Evolutionary conservation across 768 basidiomycete genomes (phyloP).

Genomic region (Mycena haematopus): DNA sequence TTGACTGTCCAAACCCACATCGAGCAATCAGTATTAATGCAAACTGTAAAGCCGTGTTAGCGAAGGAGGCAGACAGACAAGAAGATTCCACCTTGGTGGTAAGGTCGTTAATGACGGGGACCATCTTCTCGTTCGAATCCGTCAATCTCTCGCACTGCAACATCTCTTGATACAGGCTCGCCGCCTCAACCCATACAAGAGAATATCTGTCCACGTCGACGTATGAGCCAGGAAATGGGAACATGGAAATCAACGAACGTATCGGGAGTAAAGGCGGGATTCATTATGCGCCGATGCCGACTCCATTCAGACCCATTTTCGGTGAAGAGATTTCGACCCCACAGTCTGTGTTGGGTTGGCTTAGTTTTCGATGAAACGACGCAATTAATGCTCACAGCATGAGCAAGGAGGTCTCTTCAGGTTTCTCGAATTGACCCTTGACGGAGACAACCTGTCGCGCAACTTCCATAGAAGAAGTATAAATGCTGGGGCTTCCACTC

Average conservation of each 20-base stretch:
- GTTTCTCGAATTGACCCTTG: constrained; percentile 8
- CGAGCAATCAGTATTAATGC: constrained; percentile 7
- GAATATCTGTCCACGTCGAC: neutral
- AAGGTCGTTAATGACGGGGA: neutral
- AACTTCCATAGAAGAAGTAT: constrained; percentile 1
- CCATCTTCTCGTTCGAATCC: neutral
- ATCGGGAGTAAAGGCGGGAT: constrained; percentile 10
- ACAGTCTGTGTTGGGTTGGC: neutral
- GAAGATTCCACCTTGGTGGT: constrained; percentile 4
- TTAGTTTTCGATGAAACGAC: no score
- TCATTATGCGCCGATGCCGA: constrained; percentile 16
- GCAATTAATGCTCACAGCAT: neutral
- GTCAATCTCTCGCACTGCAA: constrained; percentile 8
- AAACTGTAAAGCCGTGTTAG: neutral
- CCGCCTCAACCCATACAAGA: constrained; percentile 3
- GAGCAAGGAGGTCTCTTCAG: neutral
- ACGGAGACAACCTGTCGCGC: constrained; percentile 3
- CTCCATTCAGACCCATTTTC: constrained; percentile 16
- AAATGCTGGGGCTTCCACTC: neutral
- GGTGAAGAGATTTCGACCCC: constrained; percentile 9
- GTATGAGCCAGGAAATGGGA: neutral
- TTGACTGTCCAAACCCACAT: constrained; percentile 9
- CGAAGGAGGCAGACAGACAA: neutral
- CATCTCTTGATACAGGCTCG: constrained; percentile 6
- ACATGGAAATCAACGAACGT: neutral